Percentiles rank a stretch among this genome's conserved stretches.
Evolutionary conservation across 179 eudicot genomes (phyloP).

Genomic region (Nepenthes alata): DNA sequence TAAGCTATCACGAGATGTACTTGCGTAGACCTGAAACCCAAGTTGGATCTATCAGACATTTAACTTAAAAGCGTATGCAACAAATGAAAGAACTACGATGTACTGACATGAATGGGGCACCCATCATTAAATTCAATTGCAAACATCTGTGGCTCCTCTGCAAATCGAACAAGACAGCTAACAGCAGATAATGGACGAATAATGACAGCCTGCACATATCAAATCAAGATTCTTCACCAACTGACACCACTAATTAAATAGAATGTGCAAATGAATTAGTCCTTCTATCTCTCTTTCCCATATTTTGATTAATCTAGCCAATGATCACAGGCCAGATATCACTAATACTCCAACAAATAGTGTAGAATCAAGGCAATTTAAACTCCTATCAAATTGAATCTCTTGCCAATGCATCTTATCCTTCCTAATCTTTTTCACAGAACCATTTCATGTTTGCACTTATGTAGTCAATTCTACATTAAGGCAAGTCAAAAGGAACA

Average conservation of each 20-base stretch:
- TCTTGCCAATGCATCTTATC: no score
- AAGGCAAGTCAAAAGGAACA: no score
- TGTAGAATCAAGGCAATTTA: no score
- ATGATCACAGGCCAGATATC: not conserved
- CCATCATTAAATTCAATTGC: conserved; percentile 95
- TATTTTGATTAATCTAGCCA: no score
- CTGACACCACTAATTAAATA: not conserved
- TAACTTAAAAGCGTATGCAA: conserved; percentile 8
- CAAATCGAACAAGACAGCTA: conserved; percentile 84
- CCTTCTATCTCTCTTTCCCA: no score
- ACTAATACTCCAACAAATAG: not conserved
- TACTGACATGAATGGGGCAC: conserved; percentile 85
- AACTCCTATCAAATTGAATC: no score
- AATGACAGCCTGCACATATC: conserved; percentile 75
- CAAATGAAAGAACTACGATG: conserved; percentile 1
- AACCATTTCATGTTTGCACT: no score
- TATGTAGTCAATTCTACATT: no score
- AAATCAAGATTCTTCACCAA: not conserved
- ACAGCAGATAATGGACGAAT: conserved; percentile 85
- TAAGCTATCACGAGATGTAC: conserved; percentile 97
- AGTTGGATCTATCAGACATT: not conserved
- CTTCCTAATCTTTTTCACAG: no score
- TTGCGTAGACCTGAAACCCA: conserved; percentile 76
- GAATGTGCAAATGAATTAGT: no score
- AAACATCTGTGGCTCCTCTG: conserved; percentile 99